Base-by-base conservation (phyloP, 2,329 filamentous ascomycete genomes). In the Aspergillus sergii region DNA sequence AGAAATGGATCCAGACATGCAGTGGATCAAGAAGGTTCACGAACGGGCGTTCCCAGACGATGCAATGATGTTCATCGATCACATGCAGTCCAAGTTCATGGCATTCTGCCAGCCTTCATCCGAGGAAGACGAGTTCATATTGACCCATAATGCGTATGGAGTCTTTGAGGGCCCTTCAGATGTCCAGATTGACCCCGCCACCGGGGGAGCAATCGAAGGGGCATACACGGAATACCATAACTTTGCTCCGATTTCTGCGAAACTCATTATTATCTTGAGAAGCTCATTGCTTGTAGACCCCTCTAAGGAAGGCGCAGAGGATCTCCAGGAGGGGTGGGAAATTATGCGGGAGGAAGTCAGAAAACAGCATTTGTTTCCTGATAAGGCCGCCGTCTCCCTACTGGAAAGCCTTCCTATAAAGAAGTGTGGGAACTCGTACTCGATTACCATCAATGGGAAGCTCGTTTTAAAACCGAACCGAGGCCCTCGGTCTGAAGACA, bases 121-220 rank as follows among this genome's bases (percentile, higher is more conserved):
- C 9, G n/a, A 30, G 3, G 63, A 58, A 9, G 71, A 73, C 16
- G 76, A 78, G 62, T 78, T 77, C 51, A 30, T 78, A 19, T 64
- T 78, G 57, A 77, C 75, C 0, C 69, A 76, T 39, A 74, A 78
- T 54, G 62, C 64, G 28, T 77, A 73, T 64, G 66, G 64, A 55
- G 66, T 78, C 41, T 68, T 69, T 63, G 76, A 78, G 61, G 76
- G 76, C 2, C 69, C 72, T 36, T 63, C 61, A 8, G 55, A 30
- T 41, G 8, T 16, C 19, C 9, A 3, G 3, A 14, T 60, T n/a
- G 55, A 53, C 30, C 19, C 8, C 16, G 8, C 30, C 30, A 53
- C 16, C 9, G 30, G 11, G 9, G n/a, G 19, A 21, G 4, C 32
- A 10, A 19, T 53, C 28, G 50, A 34, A n/a, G 30, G 30, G 23